Evolutionary conservation across 805 yeast genomes (phyloP), one percentile per base, ranked within the genome.

Genomic region (Cyberlindnera subsufficiens): DNA sequence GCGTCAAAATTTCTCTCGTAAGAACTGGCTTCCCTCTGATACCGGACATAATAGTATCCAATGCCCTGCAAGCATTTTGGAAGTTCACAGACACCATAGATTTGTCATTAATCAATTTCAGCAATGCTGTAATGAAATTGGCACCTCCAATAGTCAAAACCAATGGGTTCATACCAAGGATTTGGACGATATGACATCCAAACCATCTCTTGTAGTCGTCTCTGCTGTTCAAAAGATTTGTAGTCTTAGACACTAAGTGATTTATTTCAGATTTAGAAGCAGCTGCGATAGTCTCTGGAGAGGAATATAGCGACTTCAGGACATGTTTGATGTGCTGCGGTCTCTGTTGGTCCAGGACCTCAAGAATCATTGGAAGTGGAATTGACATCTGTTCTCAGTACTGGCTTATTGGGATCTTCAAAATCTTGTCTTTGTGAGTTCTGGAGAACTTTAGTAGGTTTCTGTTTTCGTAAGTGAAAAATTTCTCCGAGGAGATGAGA

Each of bases 1-100:
- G 95, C 2, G 95, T 86, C 43, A 88, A 71, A 8, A 84, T 67
- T 56, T 89, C 96, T 58, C 97, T 75, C 3, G 91, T 82, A 34
- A 91, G 70, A 1, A 89, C 81, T 1, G 95, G 87, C 56, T 89
- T 89, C 2, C 88, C 91, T 57, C 85, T 77, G 44, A 82, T 79
- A 37, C 72, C 66, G 27, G 58, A 56, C 42, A 65, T 60, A 15
- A 69, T 35, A 11, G 54, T 50, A 18, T 59, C 50, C 46, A 61
- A 30, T 3, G 71, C 52, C 18, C 55, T 50, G 2, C 59, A 51
- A 15, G 68, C 47, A 36, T 67, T 58, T 32, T 56, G 55, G 50
- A 66, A 58, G 43, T 60, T 56, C 3, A 61, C 49, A 8, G 54
- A 42, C 6, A 57, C 51, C 20, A 62, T 60, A n/a, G 62, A 63